Percentiles rank a stretch among this genome's conserved stretches.
These are phyloP conservation scores for Nemania sp. DNA, from an alignment of 2,329 filamentous ascomycete genomes.

Conservation along the genomic window DNA sequence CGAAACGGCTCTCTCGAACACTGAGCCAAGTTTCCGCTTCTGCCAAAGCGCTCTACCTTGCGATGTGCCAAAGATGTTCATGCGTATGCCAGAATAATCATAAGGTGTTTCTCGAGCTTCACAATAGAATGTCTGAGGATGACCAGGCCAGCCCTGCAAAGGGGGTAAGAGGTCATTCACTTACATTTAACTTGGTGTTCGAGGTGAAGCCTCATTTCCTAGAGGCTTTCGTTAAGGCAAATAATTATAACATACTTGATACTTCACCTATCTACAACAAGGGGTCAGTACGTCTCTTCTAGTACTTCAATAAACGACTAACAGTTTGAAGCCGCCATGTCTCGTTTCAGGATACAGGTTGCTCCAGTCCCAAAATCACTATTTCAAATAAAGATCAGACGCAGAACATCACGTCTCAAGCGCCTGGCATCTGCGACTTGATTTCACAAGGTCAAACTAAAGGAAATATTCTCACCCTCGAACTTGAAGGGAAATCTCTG, in stretches of 20 bases:
- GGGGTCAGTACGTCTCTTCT: not conserved
- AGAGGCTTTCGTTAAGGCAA: slow-evolving; percentile 7
- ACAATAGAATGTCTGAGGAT: not conserved
- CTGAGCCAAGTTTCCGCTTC: slow-evolving; percentile 5
- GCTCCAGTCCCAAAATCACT: not conserved
- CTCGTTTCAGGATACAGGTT: not conserved
- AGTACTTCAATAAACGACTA: not conserved
- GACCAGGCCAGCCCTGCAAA: not conserved
- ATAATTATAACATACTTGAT: not conserved
- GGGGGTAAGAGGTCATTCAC: not conserved
- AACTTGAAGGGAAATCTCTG: not conserved
- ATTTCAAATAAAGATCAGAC: not conserved
- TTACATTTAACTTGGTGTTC: slow-evolving; percentile 14
- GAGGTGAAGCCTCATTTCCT: not conserved
- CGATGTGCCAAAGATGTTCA: slow-evolving; percentile 9
- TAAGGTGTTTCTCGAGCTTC: slow-evolving; percentile 12
- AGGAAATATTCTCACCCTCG: not conserved
- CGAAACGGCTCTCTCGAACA: not conserved
- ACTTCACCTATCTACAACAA: not conserved
- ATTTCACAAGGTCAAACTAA: not conserved
- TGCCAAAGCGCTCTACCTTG: slow-evolving; percentile 10
- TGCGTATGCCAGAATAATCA: slow-evolving; percentile 2
- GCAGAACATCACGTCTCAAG: not conserved
- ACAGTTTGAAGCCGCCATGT: not conserved
- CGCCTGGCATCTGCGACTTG: slow-evolving; percentile 3